Evolutionary conservation across 1,139 yeast genomes (phyloP).

Genomic region (Geotrichum armillariae): DNA sequence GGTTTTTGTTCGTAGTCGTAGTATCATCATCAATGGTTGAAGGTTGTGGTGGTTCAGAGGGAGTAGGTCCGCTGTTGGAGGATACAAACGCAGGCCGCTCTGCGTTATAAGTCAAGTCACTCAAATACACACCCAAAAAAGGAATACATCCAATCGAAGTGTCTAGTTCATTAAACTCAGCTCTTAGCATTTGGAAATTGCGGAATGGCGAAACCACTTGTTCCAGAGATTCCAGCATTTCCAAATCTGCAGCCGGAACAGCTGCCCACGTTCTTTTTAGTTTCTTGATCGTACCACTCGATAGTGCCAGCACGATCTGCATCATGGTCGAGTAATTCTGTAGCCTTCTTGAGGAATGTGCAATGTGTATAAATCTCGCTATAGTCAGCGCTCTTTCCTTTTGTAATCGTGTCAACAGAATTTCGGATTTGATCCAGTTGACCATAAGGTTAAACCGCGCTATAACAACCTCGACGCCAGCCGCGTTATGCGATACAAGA

Average conservation of each 20-base stretch:
- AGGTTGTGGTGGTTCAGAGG: slow-evolving; percentile 7
- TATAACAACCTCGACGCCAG: slow-evolving; percentile 83
- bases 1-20: slow-evolving; percentile 37
- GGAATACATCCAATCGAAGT: slow-evolving; percentile 81
- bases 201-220: slow-evolving; percentile 57
- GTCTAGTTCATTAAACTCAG: slow-evolving; percentile 58
- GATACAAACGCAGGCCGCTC: slow-evolving; percentile 48
- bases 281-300: slow-evolving; percentile 61
- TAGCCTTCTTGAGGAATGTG: slow-evolving; percentile 57
- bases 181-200: slow-evolving; percentile 65
- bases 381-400: slow-evolving; percentile 65
- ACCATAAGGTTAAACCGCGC: slow-evolving; percentile 82
- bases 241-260: slow-evolving; percentile 49
- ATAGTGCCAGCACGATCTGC: slow-evolving; percentile 82
- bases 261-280: slow-evolving; percentile 74
- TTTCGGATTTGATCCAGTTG: slow-evolving; percentile 90
- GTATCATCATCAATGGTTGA: neutral
- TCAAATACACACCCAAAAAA: slow-evolving; percentile 79
- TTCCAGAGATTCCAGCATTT: slow-evolving; percentile 46
- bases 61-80: slow-evolving; percentile 15
- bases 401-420: slow-evolving; percentile 62
- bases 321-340: slow-evolving; percentile 86
- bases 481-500: slow-evolving; percentile 55
- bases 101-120: slow-evolving; percentile 79
- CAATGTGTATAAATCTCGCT: slow-evolving; percentile 81